Conservation (phyloP, 768 basidiomycete species). For the Hericium coralloides region DNA sequence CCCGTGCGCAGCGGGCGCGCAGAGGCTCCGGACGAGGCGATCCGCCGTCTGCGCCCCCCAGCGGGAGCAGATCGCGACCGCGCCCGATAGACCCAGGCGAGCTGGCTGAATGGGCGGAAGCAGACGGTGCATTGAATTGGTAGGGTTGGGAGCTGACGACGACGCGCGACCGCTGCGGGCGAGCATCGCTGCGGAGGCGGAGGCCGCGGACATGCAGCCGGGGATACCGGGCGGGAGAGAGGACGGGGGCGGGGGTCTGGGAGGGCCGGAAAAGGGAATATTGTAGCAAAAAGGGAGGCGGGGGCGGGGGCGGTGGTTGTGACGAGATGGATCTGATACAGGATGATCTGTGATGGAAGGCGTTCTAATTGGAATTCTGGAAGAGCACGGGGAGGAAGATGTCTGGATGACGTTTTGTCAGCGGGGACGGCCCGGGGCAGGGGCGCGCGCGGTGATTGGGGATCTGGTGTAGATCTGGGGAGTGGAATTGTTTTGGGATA, state of each 20-base stretch:
- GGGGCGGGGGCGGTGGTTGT: background rate
- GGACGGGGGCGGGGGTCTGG: constrained; percentile 4
- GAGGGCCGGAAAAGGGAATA: constrained; percentile 13
- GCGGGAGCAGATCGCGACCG: no score
- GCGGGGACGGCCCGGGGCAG: constrained; percentile 17
- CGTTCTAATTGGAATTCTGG: constrained; percentile 11
- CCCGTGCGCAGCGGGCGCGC: no score
- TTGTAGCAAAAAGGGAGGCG: constrained; percentile 5
- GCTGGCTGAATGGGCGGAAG: no score
- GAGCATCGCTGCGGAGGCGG: background rate
- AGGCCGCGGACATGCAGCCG: constrained; percentile 12
- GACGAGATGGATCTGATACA: constrained; percentile 4
- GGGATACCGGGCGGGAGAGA: constrained; percentile 8
- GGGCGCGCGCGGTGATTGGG: constrained; percentile 13
- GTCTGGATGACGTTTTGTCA: constrained; percentile 19
- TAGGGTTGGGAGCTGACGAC: no score
- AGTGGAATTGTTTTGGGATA: constrained; percentile 10
- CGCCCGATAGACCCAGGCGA: no score
- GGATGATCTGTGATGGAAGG: constrained; percentile 14
- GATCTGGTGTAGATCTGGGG: constrained; percentile 5
- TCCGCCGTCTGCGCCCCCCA: no score
- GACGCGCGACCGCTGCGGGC: background rate
- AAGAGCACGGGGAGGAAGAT: constrained; percentile 9
- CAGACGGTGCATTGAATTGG: no score
- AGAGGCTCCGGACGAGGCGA: no score